These are phyloP conservation scores for Rutstroemia sydowiana DNA, from an alignment of 2,329 filamentous ascomycete genomes.

Conservation along the genomic window DNA sequence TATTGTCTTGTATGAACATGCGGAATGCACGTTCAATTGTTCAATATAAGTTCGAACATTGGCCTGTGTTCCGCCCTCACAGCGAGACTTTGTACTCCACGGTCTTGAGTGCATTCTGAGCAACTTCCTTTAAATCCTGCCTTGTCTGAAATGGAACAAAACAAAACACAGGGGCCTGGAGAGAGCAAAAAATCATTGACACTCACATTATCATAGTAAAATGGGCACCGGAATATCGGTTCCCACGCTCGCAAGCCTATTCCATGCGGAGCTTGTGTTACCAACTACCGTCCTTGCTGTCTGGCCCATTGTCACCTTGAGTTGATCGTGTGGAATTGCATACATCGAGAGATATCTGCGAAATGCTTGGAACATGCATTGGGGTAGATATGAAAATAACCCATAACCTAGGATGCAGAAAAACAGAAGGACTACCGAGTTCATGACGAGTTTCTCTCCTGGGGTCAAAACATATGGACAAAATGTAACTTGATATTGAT, in stretches of 20 bases:
- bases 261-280: background rate
- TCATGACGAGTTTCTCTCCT: conserved; percentile 36
- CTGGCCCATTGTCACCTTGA: background rate
- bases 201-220: background rate
- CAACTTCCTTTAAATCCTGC: too few relatives aligned
- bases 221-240: background rate
- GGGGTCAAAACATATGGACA: conserved; percentile 37
- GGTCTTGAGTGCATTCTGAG: too few relatives aligned
- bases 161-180: background rate
- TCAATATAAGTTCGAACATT: too few relatives aligned
- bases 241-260: background rate
- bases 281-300: background rate
- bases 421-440: conserved; percentile 31
- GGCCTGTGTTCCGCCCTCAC: too few relatives aligned
- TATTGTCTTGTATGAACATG: too few relatives aligned
- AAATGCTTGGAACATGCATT: conserved; percentile 1
- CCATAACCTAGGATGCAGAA: conserved; percentile 9
- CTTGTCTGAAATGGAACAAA: background rate
- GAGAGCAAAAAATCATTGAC: background rate
- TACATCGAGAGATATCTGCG: conserved; percentile 9
- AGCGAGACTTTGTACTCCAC: too few relatives aligned
- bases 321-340: background rate
- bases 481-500: conserved; percentile 40
- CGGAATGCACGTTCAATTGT: too few relatives aligned
- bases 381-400: conserved; percentile 6